phyloP scores from a whole-genome alignment of 352 stramenopile species.

The Plasmopara viticola region DNA sequence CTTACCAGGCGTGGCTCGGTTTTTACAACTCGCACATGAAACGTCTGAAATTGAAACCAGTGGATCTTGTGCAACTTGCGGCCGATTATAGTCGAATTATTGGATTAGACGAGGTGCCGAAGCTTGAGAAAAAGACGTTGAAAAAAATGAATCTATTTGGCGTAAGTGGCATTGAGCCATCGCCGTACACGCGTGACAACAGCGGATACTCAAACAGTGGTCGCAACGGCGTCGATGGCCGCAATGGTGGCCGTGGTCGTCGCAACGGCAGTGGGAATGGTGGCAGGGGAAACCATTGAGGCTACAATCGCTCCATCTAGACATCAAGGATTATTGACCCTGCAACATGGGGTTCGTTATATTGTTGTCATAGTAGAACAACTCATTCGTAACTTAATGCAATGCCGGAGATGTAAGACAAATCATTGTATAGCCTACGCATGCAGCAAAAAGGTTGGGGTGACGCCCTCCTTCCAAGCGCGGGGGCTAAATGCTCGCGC shows the following conservation, averaged over 20 bases:
- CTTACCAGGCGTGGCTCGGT: slow-evolving; percentile 93
- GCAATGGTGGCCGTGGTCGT: slow-evolving; percentile 7
- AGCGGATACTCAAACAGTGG: slow-evolving; percentile 12
- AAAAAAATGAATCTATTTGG: slow-evolving; percentile 84
- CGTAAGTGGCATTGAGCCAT: slow-evolving; percentile 55
- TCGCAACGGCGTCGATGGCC: slow-evolving; percentile 11
- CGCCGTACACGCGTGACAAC: slow-evolving; percentile 32
- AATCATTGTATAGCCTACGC: no score
- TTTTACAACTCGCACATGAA: slow-evolving; percentile 89
- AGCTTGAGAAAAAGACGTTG: slow-evolving; percentile 80
- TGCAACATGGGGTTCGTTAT: no score
- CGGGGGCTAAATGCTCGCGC: no score
- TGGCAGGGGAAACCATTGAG: no score
- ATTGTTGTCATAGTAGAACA: no score
- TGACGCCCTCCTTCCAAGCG: no score
- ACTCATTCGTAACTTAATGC: no score
- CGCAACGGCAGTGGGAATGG: no score
- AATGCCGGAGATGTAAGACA: no score
- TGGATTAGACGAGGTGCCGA: slow-evolving; percentile 59
- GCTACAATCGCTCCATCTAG: no score
- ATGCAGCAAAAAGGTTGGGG: no score
- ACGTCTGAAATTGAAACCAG: slow-evolving; percentile 36
- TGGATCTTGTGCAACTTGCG: slow-evolving; percentile 63
- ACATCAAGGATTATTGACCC: no score
- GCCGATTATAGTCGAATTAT: slow-evolving; percentile 58